Percentiles rank a stretch among this genome's conserved stretches.
These are phyloP conservation scores for Epichloe bromicola DNA, from an alignment of 2,329 filamentous ascomycete genomes.

Conservation along the genomic window DNA sequence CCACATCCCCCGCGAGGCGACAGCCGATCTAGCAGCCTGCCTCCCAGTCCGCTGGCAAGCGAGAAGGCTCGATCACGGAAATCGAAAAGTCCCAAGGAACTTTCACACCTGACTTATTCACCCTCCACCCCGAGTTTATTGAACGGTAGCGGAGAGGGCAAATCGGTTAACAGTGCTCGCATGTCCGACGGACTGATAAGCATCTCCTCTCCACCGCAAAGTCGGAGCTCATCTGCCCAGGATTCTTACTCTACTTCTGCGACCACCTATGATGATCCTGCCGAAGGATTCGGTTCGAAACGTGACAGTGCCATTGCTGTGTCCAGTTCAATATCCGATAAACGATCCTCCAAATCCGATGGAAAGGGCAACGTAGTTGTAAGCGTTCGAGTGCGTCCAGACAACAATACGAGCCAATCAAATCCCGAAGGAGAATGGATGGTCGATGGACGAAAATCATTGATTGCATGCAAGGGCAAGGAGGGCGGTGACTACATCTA, in stretches of 20 bases:
- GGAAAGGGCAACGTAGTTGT: constrained; percentile 91
- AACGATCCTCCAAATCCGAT: constrained; percentile 46
- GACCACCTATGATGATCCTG: constrained; percentile 73
- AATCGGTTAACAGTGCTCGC: constrained; percentile 53
- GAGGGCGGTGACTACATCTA: constrained; percentile 90
- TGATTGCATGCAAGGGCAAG: constrained; percentile 74
- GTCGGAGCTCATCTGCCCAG: constrained; percentile 81
- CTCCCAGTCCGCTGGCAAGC: constrained; percentile 44
- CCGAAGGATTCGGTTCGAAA: constrained; percentile 35
- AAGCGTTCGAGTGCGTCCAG: constrained; percentile 85
- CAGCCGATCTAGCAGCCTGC: constrained; percentile 45
- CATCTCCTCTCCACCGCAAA: constrained; percentile 72
- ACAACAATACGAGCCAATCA: constrained; percentile 50
- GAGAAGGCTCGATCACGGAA: constrained; percentile 39
- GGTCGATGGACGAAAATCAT: constrained; percentile 70
- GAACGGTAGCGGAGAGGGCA: constrained; percentile 66
- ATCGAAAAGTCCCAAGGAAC: constrained; percentile 42
- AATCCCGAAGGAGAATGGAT: constrained; percentile 74
- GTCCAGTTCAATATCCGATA: constrained; percentile 24
- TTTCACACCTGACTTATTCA: constrained; percentile 35
- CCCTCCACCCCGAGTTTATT: constrained; percentile 56
- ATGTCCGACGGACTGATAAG: constrained; percentile 66
- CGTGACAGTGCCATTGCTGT: constrained; percentile 15
- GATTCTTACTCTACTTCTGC: constrained; percentile 85
- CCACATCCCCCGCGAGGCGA: constrained; percentile 72